These are phyloP conservation scores for Sporisorium graminicola DNA, from an alignment of 1,284 basidiomycete genomes.

Conservation along the genomic window DNA sequence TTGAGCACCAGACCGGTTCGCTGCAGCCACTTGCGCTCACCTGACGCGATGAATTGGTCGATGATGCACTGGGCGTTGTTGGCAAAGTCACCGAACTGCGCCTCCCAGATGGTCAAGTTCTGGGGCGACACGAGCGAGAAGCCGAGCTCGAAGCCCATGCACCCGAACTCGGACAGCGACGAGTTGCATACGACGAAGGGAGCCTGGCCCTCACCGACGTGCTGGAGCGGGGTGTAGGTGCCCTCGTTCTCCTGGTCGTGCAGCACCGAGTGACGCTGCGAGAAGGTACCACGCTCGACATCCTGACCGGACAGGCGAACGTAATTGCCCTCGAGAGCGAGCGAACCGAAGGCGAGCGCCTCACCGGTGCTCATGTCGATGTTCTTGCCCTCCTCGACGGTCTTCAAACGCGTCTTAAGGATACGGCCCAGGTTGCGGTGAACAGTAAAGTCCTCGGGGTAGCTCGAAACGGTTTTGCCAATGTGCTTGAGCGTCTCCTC, in stretches of 20 bases:
- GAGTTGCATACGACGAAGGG: constrained; percentile 97
- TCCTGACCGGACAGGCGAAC: constrained; percentile 98
- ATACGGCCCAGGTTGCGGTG: constrained; percentile 97
- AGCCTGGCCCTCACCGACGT: constrained; percentile 88
- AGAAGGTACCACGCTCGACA: constrained; percentile 99
- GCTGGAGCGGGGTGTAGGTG: constrained; percentile 89
- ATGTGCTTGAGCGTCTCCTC: constrained; percentile 84
- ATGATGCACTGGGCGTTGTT: constrained; percentile 90
- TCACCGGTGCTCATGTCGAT: constrained; percentile 99
- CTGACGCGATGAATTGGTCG: constrained; percentile 97
- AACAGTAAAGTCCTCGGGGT: constrained; percentile 84
- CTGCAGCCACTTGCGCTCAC: constrained; percentile 98
- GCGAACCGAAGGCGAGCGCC: constrained; percentile 93
- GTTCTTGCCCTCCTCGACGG: constrained; percentile 87
- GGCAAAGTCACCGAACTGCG: constrained; percentile 93
- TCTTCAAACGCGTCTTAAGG: constrained; percentile 86
- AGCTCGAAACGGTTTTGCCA: constrained; percentile 86
- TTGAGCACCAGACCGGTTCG: constrained; percentile 91
- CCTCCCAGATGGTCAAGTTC: constrained; percentile 96
- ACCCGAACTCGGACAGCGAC: constrained; percentile 93
- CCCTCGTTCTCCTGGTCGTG: constrained; percentile 95
- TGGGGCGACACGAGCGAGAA: constrained; percentile 98
- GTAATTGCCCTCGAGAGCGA: constrained; percentile 91
- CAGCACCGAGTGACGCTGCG: constrained; percentile 96
- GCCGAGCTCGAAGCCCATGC: constrained; percentile 96